phyloP scores from a whole-genome alignment of 148 eudicot genomes.

The Linanthus parryae region DNA sequence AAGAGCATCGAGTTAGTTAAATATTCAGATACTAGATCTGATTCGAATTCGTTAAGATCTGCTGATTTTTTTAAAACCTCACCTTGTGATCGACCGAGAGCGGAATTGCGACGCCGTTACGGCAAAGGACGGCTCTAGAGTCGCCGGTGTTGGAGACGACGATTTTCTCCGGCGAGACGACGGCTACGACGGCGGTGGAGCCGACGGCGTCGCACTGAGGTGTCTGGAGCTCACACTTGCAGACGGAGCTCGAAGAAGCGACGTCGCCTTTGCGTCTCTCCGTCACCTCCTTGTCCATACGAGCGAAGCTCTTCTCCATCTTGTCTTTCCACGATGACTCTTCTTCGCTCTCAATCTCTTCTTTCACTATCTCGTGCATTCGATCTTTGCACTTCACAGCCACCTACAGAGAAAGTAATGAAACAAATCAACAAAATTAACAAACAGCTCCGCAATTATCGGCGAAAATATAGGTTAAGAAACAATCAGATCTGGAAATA shows the following conservation, averaged over 20 bases:
- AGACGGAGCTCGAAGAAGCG: constrained; percentile 8
- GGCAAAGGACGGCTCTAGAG: constrained; percentile 71
- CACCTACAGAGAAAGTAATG: constrained; percentile 27
- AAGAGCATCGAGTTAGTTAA: not conserved
- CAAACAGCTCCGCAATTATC: not conserved
- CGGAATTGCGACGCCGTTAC: constrained; percentile 56
- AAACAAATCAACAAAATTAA: not conserved
- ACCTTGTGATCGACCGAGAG: constrained; percentile 79
- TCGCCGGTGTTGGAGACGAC: constrained; percentile 79
- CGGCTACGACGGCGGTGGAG: constrained; percentile 73
- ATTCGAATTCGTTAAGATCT: not conserved
- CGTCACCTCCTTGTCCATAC: constrained; percentile 52
- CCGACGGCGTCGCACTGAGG: constrained; percentile 71
- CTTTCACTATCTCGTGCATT: constrained; percentile 44
- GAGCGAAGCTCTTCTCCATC: constrained; percentile 34
- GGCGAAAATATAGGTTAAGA: not conserved
- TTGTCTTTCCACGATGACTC: constrained; percentile 34
- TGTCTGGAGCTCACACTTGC: constrained; percentile 50
- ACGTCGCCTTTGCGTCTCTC: constrained; percentile 11
- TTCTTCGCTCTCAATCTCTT: constrained; percentile 28
- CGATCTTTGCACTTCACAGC: constrained; percentile 60
- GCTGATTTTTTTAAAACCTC: not conserved
- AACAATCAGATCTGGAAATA: too few relatives aligned
- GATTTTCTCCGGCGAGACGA: constrained; percentile 49
- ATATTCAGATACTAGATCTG: not conserved